These are phyloP conservation scores for Blastocrithidia nonstop DNA, from an alignment of 208 protist species.

Conservation along the genomic window DNA sequence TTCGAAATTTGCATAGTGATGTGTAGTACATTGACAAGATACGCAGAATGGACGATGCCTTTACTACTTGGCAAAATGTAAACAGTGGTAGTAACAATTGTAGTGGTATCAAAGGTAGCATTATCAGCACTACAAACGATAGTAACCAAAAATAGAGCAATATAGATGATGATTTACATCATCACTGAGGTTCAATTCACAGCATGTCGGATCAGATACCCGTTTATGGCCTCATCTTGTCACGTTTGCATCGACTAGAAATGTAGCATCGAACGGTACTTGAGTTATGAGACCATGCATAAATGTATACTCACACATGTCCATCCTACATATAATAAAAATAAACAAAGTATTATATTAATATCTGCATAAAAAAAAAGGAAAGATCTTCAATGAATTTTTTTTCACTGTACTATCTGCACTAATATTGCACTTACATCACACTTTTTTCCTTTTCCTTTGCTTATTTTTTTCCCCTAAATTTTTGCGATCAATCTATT, in stretches of 20 bases:
- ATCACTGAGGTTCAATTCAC: conserved; percentile 2
- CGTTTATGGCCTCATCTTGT: conserved; percentile 55
- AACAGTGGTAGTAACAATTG: too few relatives aligned
- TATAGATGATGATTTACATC: conserved; percentile 4
- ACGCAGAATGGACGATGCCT: conserved; percentile 29
- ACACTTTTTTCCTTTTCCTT: too few relatives aligned
- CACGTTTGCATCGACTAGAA: conserved; percentile 51
- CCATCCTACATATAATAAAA: too few relatives aligned
- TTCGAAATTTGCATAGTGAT: conserved; percentile 18
- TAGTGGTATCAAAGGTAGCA: not conserved
- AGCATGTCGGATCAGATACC: conserved; percentile 53
- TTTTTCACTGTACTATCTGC: too few relatives aligned
- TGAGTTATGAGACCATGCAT: conserved; percentile 55
- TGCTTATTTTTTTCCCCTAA: too few relatives aligned
- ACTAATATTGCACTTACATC: too few relatives aligned
- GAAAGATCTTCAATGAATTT: too few relatives aligned
- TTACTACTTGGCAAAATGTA: too few relatives aligned
- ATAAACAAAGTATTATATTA: too few relatives aligned
- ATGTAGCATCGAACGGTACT: conserved; percentile 66
- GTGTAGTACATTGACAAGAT: conserved; percentile 37
- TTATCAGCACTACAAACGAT: not conserved
- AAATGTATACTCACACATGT: not conserved
- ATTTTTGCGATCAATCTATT: too few relatives aligned
- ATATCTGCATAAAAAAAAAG: too few relatives aligned
- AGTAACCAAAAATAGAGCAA: conserved; percentile 3